These are phyloP conservation scores for Claviceps sp. DNA, from an alignment of 2,329 filamentous ascomycete species.

Conservation along the genomic window DNA sequence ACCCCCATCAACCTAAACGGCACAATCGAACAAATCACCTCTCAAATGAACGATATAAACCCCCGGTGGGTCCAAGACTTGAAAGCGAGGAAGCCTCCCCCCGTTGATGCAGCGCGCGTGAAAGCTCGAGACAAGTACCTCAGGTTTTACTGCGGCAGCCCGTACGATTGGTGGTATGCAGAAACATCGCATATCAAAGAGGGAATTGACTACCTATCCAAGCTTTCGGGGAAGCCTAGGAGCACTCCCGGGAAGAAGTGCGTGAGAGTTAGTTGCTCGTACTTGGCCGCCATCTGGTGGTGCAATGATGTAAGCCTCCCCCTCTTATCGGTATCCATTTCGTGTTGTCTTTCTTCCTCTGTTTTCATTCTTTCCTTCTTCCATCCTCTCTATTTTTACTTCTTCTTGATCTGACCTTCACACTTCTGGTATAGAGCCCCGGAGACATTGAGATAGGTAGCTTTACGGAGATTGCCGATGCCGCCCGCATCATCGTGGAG, in stretches of 20 bases:
- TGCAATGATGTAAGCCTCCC: slow-evolving; percentile 2
- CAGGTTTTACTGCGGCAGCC: neutral
- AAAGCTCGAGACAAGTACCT: neutral
- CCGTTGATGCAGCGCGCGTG: neutral
- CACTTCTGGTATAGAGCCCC: neutral
- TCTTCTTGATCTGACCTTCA: no score
- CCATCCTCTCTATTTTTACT: no score
- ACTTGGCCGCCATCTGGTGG: neutral
- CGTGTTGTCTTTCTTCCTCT: neutral
- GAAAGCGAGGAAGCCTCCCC: neutral
- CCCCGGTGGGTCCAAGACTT: neutral
- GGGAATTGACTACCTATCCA: neutral
- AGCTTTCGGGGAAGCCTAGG: neutral
- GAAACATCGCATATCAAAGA: neutral
- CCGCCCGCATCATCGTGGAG: neutral
- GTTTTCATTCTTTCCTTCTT: no score
- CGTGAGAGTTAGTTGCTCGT: neutral
- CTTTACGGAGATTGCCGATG: neutral
- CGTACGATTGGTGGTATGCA: neutral
- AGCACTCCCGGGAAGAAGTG: neutral
- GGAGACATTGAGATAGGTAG: neutral
- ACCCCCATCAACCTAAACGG: neutral
- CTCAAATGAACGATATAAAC: neutral
- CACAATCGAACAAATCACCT: neutral
- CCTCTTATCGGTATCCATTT: neutral